A percentile compares a stretch with the other conserved stretches of the same genome.
Evolutionary conservation across 208 protist genomes (phyloP).

Genomic region (Lotmaria passim): DNA sequence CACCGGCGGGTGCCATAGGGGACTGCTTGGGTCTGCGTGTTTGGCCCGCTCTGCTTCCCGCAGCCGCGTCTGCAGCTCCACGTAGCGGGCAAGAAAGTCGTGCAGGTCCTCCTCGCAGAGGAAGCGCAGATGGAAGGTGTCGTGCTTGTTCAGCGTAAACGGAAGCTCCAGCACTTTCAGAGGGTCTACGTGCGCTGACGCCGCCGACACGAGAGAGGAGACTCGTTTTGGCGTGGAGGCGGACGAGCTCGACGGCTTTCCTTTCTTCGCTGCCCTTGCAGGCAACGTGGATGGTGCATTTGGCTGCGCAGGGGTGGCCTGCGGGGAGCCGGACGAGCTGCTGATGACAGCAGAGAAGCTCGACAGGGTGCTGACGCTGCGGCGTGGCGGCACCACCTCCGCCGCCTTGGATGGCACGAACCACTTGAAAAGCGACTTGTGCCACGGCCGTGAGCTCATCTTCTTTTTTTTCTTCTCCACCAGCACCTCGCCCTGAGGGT

Average conservation of each 20-base stretch:
- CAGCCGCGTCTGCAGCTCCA: conserved; percentile 3
- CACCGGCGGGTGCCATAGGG: conserved; percentile 10
- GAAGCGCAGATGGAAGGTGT: conserved; percentile 29
- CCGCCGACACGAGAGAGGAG: background rate
- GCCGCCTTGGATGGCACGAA: background rate
- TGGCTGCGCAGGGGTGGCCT: background rate
- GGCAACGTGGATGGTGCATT: background rate
- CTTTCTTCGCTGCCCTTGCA: background rate
- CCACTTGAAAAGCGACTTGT: background rate
- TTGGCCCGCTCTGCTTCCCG: background rate
- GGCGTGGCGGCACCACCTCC: background rate
- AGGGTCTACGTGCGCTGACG: background rate
- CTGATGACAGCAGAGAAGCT: background rate
- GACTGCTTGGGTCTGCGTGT: background rate
- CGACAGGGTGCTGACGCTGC: background rate
- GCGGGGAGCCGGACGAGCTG: background rate
- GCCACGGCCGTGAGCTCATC: background rate
- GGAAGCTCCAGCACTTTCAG: conserved; percentile 12
- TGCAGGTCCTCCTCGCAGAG: conserved; percentile 19
- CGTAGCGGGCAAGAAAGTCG: conserved; percentile 20
- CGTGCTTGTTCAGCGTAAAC: background rate
- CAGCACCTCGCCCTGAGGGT: conserved; percentile 1
- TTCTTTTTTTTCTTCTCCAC: conserved; percentile 6
- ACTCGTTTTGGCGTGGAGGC: background rate
- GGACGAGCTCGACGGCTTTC: background rate